Conservation (phyloP, 768 basidiomycete species). For the Gymnopilus dilepis region DNA sequence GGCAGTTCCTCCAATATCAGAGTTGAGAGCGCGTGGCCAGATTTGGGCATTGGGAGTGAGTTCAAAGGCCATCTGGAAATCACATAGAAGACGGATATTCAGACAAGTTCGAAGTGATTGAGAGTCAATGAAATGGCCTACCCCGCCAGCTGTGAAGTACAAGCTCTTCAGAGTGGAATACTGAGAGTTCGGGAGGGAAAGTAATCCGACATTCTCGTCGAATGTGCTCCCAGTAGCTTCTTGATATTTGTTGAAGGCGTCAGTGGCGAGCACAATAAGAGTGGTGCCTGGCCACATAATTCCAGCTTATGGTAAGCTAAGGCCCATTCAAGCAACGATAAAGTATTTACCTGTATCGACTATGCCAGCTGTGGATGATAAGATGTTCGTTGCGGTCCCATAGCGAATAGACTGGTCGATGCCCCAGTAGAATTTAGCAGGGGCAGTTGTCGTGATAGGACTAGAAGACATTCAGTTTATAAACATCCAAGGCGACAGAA, state of each 20-base stretch:
- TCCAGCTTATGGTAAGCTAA: background rate
- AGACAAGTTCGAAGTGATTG: slow-evolving; percentile 11
- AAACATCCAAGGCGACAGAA: no score
- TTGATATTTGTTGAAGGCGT: slow-evolving; percentile 49
- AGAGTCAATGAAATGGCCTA: slow-evolving; percentile 30
- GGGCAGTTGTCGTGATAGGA: slow-evolving; percentile 46
- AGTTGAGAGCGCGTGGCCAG: slow-evolving; percentile 65
- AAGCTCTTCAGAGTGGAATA: slow-evolving; percentile 57
- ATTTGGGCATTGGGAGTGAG: slow-evolving; percentile 68
- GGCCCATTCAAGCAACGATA: background rate
- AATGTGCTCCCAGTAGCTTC: slow-evolving; percentile 48
- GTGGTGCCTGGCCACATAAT: slow-evolving; percentile 44
- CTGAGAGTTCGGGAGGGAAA: slow-evolving; percentile 55
- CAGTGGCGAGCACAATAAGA: slow-evolving; percentile 51
- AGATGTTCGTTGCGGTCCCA: slow-evolving; percentile 48
- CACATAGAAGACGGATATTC: slow-evolving; percentile 26
- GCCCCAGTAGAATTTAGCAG: slow-evolving; percentile 62
- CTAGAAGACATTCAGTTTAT: no score
- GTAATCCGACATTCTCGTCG: slow-evolving; percentile 50
- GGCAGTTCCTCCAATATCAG: slow-evolving; percentile 53
- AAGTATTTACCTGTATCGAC: slow-evolving; percentile 54
- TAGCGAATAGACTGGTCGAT: slow-evolving; percentile 61
- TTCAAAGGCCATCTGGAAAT: slow-evolving; percentile 49
- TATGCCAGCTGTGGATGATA: slow-evolving; percentile 55
- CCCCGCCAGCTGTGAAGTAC: slow-evolving; percentile 58